Conservation (phyloP, 306 rosid species). For the Pterocarpus santalinus region DNA sequence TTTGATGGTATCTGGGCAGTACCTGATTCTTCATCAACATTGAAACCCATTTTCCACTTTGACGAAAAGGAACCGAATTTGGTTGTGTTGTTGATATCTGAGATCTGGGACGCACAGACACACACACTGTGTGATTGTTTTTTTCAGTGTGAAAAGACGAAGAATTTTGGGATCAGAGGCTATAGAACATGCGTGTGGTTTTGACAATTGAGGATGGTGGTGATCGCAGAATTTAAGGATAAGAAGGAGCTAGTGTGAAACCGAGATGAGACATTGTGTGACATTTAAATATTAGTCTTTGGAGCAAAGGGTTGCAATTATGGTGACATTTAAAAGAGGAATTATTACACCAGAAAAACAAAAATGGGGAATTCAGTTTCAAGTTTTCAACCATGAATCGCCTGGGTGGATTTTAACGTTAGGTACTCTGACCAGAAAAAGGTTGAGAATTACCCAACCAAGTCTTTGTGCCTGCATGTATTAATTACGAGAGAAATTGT, state of each 20-base stretch:
- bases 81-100: neutral
- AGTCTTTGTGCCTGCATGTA: too few relatives aligned
- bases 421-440: too few relatives aligned
- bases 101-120: neutral
- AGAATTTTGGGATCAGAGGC: neutral
- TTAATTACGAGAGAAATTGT: too few relatives aligned
- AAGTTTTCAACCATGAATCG: neutral
- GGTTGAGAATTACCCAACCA: too few relatives aligned
- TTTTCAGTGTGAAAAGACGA: neutral
- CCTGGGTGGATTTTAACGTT: neutral
- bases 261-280: neutral
- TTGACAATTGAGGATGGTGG: neutral
- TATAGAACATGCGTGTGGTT: neutral
- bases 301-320: neutral
- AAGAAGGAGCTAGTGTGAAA: neutral
- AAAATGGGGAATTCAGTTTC: neutral
- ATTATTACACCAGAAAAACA: neutral
- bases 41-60: constrained; percentile 52
- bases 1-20: neutral
- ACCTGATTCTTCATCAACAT: constrained; percentile 51
- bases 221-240: constrained; percentile 3
- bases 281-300: too few relatives aligned
- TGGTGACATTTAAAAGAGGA: neutral
- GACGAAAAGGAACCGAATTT: neutral
- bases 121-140: neutral